A percentile compares a stretch with the other conserved stretches of the same genome.
Conservation (phyloP, 2,329 filamentous ascomycete genomes). For the Tolypocladium ophioglossoides region DNA sequence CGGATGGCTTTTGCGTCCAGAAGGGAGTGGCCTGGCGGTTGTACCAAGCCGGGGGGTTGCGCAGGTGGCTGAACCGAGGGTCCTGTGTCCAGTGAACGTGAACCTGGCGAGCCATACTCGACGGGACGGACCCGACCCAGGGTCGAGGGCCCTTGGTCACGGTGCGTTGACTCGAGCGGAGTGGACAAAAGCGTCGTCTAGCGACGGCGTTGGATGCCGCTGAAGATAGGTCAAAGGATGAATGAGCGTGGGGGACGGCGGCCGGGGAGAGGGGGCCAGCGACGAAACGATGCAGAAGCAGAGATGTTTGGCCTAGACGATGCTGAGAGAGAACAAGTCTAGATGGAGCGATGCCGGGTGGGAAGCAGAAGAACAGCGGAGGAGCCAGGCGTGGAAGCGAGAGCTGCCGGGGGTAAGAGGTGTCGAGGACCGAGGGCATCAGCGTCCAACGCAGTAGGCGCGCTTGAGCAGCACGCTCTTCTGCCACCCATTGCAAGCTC, state of each 20-base stretch:
- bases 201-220: not conserved
- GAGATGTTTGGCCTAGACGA: constrained; percentile 1
- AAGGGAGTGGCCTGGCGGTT: constrained; percentile 3
- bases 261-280: not conserved
- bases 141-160: not conserved
- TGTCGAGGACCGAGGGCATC: not conserved
- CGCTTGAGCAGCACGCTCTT: not conserved
- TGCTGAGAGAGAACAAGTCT: not conserved
- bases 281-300: constrained; percentile 1
- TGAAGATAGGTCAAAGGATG: not conserved
- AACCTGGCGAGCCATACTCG: constrained; percentile 14
- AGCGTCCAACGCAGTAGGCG: not conserved
- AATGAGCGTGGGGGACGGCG: not conserved
- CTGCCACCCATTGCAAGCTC: not conserved
- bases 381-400: not conserved
- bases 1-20: constrained; percentile 4
- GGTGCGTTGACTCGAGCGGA: not conserved
- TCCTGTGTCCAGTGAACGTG: constrained; percentile 10
- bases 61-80: constrained; percentile 5
- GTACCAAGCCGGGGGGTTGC: constrained; percentile 8
- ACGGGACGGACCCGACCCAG: not conserved
- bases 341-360: not conserved
- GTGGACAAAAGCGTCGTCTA: not conserved
- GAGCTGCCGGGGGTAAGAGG: not conserved
- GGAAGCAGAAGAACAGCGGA: not conserved